Evolutionary conservation across 2,329 filamentous ascomycete species (phyloP).

Genomic region (Paraconiothyrium brasiliense): DNA sequence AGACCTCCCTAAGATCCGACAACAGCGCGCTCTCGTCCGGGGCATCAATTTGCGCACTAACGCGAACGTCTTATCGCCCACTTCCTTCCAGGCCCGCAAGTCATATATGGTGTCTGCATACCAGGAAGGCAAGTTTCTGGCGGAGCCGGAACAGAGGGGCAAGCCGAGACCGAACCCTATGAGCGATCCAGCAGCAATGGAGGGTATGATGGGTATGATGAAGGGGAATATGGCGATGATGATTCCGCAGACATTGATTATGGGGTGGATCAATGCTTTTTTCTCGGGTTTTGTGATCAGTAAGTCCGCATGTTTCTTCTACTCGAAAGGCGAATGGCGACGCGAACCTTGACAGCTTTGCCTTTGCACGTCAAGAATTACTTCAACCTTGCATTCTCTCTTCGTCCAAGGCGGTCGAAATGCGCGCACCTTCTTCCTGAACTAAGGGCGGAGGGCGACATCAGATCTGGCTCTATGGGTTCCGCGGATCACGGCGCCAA

Average conservation of each 20-base stretch:
- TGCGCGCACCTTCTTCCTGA: neutral
- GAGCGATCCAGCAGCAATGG: constrained; percentile 95
- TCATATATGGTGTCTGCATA: constrained; percentile 82
- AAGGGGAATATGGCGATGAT: constrained; percentile 99
- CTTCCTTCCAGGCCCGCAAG: constrained; percentile 82
- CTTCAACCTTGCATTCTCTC: too few species aligned
- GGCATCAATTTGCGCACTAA: constrained; percentile 87
- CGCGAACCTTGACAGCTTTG: neutral
- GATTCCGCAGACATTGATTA: constrained; percentile 97
- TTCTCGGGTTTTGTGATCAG: constrained; percentile 98
- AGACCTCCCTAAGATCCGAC: constrained; percentile 77
- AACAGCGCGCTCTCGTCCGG: constrained; percentile 83
- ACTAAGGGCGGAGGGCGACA: neutral
- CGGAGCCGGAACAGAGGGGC: constrained; percentile 85
- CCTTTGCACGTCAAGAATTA: too few species aligned
- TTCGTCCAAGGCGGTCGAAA: too few species aligned
- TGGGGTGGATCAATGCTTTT: constrained; percentile 99
- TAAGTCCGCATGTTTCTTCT: constrained; percentile 57
- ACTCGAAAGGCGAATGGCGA: neutral
- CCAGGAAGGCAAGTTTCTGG: constrained; percentile 87
- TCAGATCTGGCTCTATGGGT: neutral
- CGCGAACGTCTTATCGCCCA: constrained; percentile 78
- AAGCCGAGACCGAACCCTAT: constrained; percentile 93
- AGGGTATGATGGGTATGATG: constrained; percentile 99
- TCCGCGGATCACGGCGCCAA: neutral